Evolutionary conservation across 768 basidiomycete genomes (phyloP), one percentile per base, ranked within the genome.

Genomic region (Thelephora aurantiotincta): DNA sequence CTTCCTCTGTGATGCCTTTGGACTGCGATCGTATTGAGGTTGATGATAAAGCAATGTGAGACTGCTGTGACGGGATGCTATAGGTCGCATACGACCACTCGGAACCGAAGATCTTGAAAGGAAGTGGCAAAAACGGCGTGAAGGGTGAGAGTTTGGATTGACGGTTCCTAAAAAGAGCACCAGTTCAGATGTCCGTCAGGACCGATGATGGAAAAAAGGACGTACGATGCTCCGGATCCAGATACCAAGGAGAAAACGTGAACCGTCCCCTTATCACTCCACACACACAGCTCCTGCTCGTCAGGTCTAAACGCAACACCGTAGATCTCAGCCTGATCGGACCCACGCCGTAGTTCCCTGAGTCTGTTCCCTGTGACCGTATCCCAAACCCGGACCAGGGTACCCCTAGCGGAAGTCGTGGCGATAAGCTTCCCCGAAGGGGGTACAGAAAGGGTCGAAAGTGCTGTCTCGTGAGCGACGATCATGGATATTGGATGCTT

Each of bases 21-120:
- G 72, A 67, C 5, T 78, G 68, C 2, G 80, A 69, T 50, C 67
- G 63, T 11, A 74, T 60, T 1, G 78, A 72, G n/a, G 78, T 72
- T 2, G 83, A 75, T 11, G 82, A 78, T 33, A 91, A 64, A 11
- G 85, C 81, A 43, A 90, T 82, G 52, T 92, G 88, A 6, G 89
- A 70, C 1, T 82, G 81, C 54, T 89, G 86, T 2, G 82, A 68
- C 2, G 91, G 91, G 58, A 96, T 85, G 37, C 87, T 77, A 60
- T 87, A 96, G 54, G 88, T 84, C 12, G 91, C 88, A 58, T 94
- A 92, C 0, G 91, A 93, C 92, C 91, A 94, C 61, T 92, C 83
- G n/a, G 89, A 92, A 57, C 81, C 80, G 59, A 96, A 92, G 61
- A 94, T 94, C 52, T 84, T 87, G 26, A 30, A 30, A 14, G 90